Evolutionary conservation across 1,284 basidiomycete genomes (phyloP), one percentile per base, ranked within the genome.

Genomic region (Ustilago loliicola): DNA sequence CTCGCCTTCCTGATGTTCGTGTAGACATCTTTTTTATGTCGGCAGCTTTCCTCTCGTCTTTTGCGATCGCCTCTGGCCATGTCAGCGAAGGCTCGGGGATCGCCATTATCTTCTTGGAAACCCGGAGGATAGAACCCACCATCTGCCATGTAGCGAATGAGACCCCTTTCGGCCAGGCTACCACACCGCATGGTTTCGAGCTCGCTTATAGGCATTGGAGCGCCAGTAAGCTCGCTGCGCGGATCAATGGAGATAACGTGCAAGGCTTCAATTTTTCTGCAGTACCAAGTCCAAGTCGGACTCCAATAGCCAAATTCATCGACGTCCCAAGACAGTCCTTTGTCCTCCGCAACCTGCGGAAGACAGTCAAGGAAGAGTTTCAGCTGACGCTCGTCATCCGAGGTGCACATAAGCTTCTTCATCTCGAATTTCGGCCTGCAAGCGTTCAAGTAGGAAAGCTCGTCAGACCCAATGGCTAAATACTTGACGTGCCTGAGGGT

Each of bases 111-210:
- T 11, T 34, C 32, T 5, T 11, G 32, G 32, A 34, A 34, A 34
- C 7, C 32, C 32, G 32, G 32, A 11, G 32, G 32, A 34, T 34
- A 34, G 32, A 34, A 34, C 11, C 7, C 32, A 11, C 32, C 11
- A 11, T 15, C 36, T 38, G 36, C 7, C 36, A 38, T 38, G 6
- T 3, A 10, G 42, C 42, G 65, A 34, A 61, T 38, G 36, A 61
- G n/a, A 27, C 52, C 42, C 0, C 1, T 0, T 0, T 29, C 2
- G 0, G 57, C 65, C 29, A 67, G 40, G 61, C 78, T 78, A 7
- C 80, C 80, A 10, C 61, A 51, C 17, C 72, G 66, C 27, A 81
- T 15, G 0, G 58, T 45, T 21, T 73, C 77, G 8, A 81, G 59
- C 19, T 61, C 27, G 10, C 23, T 21, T 3, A 76, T 50, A 0